These are phyloP conservation scores for Setomelanomma holmii DNA, from an alignment of 2,329 filamentous ascomycete genomes.

Conservation along the genomic window DNA sequence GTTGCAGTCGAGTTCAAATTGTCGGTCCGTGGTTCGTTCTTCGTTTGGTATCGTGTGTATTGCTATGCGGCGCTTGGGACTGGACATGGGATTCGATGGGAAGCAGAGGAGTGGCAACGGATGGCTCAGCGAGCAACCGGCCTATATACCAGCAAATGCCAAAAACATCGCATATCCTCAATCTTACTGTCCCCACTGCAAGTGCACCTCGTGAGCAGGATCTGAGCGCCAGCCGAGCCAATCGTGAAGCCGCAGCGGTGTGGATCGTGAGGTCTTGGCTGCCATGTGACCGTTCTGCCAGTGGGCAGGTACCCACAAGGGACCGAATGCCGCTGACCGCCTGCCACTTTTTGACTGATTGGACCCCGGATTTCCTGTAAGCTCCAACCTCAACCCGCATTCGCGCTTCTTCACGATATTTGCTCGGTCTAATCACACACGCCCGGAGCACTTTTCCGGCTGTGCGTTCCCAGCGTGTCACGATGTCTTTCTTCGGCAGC, in stretches of 20 bases:
- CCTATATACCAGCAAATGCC: conserved; percentile 24
- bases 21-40: conserved; percentile 10
- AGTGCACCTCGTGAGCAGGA: conserved; percentile 23
- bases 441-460: too few species aligned
- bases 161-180: conserved; percentile 29
- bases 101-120: not conserved
- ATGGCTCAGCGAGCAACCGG: not conserved
- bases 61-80: conserved; percentile 6
- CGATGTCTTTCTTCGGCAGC: conserved; percentile 34
- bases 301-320: not conserved
- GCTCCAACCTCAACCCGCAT: conserved; percentile 12
- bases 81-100: not conserved
- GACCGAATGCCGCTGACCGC: conserved; percentile 30
- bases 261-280: conserved; percentile 35
- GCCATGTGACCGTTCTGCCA: conserved; percentile 36
- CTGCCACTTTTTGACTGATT: conserved; percentile 29
- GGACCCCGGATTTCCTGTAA: conserved; percentile 23
- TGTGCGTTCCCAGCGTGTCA: too few species aligned
- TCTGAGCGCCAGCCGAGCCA: conserved; percentile 13
- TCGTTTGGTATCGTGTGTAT: conserved; percentile 14
- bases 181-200: conserved; percentile 18
- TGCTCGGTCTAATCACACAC: conserved; percentile 9
- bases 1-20: conserved; percentile 18
- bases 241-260: conserved; percentile 28
- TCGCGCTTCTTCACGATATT: conserved; percentile 13